Percentiles rank a stretch among this genome's conserved stretches.
phyloP scores from a whole-genome alignment of 768 basidiomycete species.

The Boletus rex-veris region DNA sequence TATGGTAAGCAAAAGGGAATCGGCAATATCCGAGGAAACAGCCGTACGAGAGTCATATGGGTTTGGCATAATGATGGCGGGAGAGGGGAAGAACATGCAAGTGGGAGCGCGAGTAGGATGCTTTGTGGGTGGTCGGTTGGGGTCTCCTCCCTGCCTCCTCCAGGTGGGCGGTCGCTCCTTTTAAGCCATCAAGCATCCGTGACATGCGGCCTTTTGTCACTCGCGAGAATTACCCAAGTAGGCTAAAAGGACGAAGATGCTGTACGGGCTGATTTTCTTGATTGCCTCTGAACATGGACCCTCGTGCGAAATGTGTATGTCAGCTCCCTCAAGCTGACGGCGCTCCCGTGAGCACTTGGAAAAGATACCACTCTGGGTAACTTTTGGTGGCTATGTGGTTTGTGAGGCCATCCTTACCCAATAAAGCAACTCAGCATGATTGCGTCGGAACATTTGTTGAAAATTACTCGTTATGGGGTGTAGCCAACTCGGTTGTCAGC shows the following conservation, averaged over 20 bases:
- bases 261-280: conserved; percentile 15
- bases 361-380: conserved; percentile 25
- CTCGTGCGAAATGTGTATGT: conserved; percentile 30
- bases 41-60: conserved; percentile 1
- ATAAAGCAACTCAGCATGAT: conserved; percentile 21
- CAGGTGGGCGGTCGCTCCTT: conserved; percentile 22
- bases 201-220: conserved; percentile 18
- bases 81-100: conserved; percentile 2
- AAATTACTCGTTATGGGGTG: conserved; percentile 22
- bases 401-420: conserved; percentile 5
- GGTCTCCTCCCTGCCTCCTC: conserved; percentile 5
- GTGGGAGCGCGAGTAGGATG: background rate
- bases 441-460: conserved; percentile 13
- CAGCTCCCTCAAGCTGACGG: conserved; percentile 22
- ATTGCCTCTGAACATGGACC: conserved; percentile 26
- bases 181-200: conserved; percentile 18
- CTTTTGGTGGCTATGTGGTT: conserved; percentile 18
- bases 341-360: background rate
- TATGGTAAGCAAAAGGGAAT: conserved; percentile 12
- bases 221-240: conserved; percentile 24
- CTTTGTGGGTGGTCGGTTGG: conserved; percentile 4
- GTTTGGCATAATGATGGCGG: background rate
- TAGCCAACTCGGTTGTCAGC: too few species aligned
- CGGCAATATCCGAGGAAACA: conserved; percentile 16
- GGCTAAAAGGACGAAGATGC: conserved; percentile 21